These are phyloP conservation scores for Flaveria floridana DNA, from an alignment of 140 eudicot species.

Conservation along the genomic window DNA sequence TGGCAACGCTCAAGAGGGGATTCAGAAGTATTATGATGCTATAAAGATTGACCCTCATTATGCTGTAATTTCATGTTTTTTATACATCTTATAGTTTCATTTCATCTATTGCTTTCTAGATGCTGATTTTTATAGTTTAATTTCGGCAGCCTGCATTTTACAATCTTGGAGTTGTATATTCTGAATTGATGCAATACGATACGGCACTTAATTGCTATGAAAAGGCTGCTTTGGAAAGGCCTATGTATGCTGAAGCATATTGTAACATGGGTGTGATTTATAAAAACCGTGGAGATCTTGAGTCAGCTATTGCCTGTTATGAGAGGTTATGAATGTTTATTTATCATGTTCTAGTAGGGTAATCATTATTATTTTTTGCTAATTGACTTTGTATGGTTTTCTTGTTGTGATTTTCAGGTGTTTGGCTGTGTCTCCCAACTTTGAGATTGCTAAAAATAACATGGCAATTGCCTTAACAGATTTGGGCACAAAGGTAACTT, in stretches of 20 bases:
- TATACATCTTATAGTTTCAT: constrained; percentile 12
- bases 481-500: constrained; percentile 85
- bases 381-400: constrained; percentile 18
- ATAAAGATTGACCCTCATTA: constrained; percentile 86
- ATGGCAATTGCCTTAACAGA: constrained; percentile 98
- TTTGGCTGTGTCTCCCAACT: constrained; percentile 94
- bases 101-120: constrained; percentile 14
- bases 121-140: constrained; percentile 29
- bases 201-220: constrained; percentile 92
- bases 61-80: constrained; percentile 59
- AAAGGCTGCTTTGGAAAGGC: constrained; percentile 92
- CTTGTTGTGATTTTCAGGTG: constrained; percentile 52
- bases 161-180: constrained; percentile 97
- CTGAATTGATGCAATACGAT: constrained; percentile 98
- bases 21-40: constrained; percentile 95
- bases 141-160: constrained; percentile 94
- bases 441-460: constrained; percentile 97
- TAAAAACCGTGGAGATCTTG: constrained; percentile 89
- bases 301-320: constrained; percentile 93
- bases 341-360: background rate
- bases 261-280: constrained; percentile 98
- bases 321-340: constrained; percentile 54
- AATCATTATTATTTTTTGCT: constrained; percentile 25
- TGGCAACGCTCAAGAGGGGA: constrained; percentile 94
- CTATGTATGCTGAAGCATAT: constrained; percentile 99